phyloP scores from a whole-genome alignment of 306 rosid genomes.

The Vigna mungo region DNA sequence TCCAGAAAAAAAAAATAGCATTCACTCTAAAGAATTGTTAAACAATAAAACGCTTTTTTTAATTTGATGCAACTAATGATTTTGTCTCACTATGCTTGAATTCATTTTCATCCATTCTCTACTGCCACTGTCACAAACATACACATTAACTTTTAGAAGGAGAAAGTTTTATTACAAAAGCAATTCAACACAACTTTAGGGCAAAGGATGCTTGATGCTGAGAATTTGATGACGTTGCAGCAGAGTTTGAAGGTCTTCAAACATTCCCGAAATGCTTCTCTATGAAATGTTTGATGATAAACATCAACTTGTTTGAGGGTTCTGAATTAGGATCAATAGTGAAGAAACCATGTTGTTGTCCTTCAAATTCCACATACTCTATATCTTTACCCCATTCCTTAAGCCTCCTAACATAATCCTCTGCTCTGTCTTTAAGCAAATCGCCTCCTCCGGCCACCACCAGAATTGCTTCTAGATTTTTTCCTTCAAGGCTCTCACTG shows the following conservation, averaged over 20 bases:
- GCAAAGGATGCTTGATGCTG: not conserved
- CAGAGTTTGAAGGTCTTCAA: slow-evolving; percentile 1
- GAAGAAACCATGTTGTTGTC: slow-evolving; percentile 86
- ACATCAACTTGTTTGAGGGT: slow-evolving; percentile 63
- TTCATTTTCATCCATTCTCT: no score
- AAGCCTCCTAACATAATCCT: slow-evolving; percentile 68
- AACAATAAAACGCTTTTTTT: no score
- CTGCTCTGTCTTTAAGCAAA: slow-evolving; percentile 72
- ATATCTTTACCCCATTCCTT: slow-evolving; percentile 66
- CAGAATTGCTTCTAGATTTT: slow-evolving; percentile 68
- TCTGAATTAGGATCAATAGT: slow-evolving; percentile 71
- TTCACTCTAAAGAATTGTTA: no score
- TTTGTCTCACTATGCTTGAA: no score
- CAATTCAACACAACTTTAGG: not conserved
- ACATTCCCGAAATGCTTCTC: slow-evolving; percentile 44
- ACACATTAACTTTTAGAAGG: not conserved
- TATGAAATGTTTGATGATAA: slow-evolving; percentile 57
- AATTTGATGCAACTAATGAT: no score
- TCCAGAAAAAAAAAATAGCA: no score
- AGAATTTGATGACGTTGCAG: not conserved
- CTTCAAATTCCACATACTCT: slow-evolving; percentile 74
- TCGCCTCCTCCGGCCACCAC: slow-evolving; percentile 72
- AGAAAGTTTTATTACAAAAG: not conserved
- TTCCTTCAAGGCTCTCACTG: slow-evolving; percentile 58
- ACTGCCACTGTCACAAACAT: no score